phyloP scores from a whole-genome alignment of 805 yeast genomes.

The Ogataea henricii region DNA sequence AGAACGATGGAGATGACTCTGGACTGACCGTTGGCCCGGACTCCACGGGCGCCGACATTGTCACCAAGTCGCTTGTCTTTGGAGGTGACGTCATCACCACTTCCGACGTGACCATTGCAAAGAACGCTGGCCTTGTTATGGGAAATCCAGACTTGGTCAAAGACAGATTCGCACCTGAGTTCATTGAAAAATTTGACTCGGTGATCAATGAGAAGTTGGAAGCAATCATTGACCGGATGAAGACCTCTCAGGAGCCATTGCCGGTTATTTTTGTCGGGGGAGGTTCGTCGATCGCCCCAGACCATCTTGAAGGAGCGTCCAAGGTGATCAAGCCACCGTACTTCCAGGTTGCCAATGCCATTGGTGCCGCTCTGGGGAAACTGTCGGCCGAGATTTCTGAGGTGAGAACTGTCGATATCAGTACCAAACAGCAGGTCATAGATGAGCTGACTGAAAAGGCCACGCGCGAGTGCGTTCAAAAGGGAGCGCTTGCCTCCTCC shows the following conservation, averaged over 20 bases:
- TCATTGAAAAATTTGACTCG: not conserved
- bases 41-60: conserved; percentile 46
- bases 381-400: conserved; percentile 29
- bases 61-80: conserved; percentile 37
- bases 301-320: conserved; percentile 39
- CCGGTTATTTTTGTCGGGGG: conserved; percentile 50
- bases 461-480: conserved; percentile 18
- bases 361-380: conserved; percentile 50
- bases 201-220: conserved; percentile 36
- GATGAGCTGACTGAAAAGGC: conserved; percentile 24
- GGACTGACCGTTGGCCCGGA: conserved; percentile 45
- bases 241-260: conserved; percentile 41
- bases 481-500: conserved; percentile 31
- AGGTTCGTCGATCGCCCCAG: conserved; percentile 46
- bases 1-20: conserved; percentile 7
- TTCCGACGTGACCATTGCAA: conserved; percentile 43
- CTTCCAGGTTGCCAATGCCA: conserved; percentile 48
- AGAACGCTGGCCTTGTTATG: not conserved
- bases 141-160: conserved; percentile 1
- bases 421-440: conserved; percentile 15
- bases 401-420: conserved; percentile 1
- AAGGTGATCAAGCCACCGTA: conserved; percentile 42
- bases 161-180: not conserved
- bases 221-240: conserved; percentile 44
- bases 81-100: conserved; percentile 44